Conservation (phyloP, 1,139 yeast species). For the Pichia kudriavzevii region DNA sequence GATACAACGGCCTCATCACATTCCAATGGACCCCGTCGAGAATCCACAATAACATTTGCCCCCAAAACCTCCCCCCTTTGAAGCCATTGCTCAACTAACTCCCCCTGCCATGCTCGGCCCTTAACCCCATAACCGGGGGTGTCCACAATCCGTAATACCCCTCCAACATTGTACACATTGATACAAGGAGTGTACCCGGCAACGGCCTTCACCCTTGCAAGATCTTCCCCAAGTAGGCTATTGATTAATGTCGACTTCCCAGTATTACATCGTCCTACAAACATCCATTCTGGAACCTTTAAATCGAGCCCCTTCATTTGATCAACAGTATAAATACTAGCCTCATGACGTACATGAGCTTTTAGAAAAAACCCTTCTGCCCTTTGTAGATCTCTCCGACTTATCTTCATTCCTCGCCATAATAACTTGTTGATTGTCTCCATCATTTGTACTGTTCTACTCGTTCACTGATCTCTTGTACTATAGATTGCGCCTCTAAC, state of each 20-base stretch:
- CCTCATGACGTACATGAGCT: no score
- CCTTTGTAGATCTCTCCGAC: no score
- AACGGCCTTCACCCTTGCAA: conserved; percentile 28
- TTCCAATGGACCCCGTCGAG: conserved; percentile 46
- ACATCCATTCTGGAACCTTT: conserved; percentile 57
- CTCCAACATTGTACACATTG: conserved; percentile 63
- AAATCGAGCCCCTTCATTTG: no score
- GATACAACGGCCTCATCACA: conserved; percentile 51
- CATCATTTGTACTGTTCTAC: no score
- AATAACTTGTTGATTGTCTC: no score
- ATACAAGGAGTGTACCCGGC: conserved; percentile 77
- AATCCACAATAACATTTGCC: conserved; percentile 56
- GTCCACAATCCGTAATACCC: conserved; percentile 59
- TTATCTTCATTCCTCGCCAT: no score
- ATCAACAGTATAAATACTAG: no score
- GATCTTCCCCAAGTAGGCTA: conserved; percentile 16
- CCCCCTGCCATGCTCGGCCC: conserved; percentile 60
- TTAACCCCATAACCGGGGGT: conserved; percentile 81
- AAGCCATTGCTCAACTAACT: conserved; percentile 56
- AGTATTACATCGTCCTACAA: conserved; percentile 75
- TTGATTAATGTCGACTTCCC: conserved; percentile 79
- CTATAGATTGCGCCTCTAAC: no score
- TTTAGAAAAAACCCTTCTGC: no score
- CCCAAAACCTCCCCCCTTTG: conserved; percentile 44
- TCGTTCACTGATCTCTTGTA: no score